Base-by-base conservation (phyloP, 1,139 yeast species). In the Lodderomyces theae region DNA sequence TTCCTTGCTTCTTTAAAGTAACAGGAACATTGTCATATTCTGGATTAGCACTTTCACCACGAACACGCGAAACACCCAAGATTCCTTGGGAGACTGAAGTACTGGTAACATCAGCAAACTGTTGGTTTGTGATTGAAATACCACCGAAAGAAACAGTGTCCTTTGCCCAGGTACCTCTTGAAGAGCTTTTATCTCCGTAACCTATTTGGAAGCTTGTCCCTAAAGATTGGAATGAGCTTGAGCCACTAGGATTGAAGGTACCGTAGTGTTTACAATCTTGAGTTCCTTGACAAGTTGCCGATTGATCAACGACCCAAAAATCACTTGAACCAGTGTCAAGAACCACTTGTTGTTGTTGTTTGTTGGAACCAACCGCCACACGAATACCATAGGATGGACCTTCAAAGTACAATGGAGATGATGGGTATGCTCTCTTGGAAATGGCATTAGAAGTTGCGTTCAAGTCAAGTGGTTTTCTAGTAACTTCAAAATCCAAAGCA, bases 121-220 rank as follows among this genome's bases (percentile, higher is more conserved):
- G 48, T 15, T 49, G 49, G 9, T 32, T 24, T 10, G 33, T 41
- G 17, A 48, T 42, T 4, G 42, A 34, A 25, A 42, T 37, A 32
- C 47, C 52, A 17, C 51, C 45, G 2, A 53, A 33, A 13, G 25
- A 34, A 23, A 52, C 21, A 48, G 39, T 38, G 47, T 86, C 77
- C 46, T 66, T 58, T 38, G 79, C 70, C 87, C 86, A 82, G 42
- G 69, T 60, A 42, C 78, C 71, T 58, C 77, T 73, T 38, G 85
- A 63, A 34, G 41, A 34, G 21, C 47, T 34, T 2, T 41, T 35
- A 39, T 49, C 51, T 16, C 38, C 50, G 24, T 48, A 48, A 21
- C 35, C 33, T 33, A 48, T 47, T 5, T 19, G 7, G 35, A 48
- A 49, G 10, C 10, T 7, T 19, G 36, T 29, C 23, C 40, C 42